Conservation (phyloP, 2,329 filamentous ascomycete species). For the Pseudogymnoascus sp. region DNA sequence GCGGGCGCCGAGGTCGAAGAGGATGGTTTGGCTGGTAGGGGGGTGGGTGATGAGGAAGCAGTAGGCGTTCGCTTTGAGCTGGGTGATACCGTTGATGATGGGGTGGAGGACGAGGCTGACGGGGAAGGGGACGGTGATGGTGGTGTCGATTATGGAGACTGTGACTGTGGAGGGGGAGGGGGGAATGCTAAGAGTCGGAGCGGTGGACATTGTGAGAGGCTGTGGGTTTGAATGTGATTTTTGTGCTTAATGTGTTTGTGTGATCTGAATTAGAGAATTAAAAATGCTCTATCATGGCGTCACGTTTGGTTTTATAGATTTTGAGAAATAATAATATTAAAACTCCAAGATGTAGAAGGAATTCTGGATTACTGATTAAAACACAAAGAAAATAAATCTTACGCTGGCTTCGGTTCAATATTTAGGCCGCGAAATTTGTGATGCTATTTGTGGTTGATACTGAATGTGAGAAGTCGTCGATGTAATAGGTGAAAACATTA, state of each 20-base stretch:
- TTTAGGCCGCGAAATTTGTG: background rate
- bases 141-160: slow-evolving; percentile 29
- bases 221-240: background rate
- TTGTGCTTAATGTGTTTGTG: background rate
- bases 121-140: slow-evolving; percentile 20
- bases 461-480: background rate
- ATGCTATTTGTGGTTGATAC: background rate
- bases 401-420: background rate
- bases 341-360: background rate
- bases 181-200: slow-evolving; percentile 24
- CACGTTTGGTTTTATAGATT: background rate
- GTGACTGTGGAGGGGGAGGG: slow-evolving; percentile 23
- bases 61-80: slow-evolving; percentile 32
- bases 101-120: slow-evolving; percentile 18
- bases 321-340: background rate
- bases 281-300: background rate
- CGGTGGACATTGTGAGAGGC: background rate
- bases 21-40: slow-evolving; percentile 20
- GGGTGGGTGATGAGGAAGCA: slow-evolving; percentile 41
- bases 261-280: background rate
- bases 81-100: slow-evolving; percentile 29
- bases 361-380: background rate
- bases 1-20: slow-evolving; percentile 31
- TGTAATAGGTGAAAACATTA: background rate
- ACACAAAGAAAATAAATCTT: background rate